Evolutionary conservation across 306 rosid genomes (phyloP).

Genomic region (Prunus kanzakura): DNA sequence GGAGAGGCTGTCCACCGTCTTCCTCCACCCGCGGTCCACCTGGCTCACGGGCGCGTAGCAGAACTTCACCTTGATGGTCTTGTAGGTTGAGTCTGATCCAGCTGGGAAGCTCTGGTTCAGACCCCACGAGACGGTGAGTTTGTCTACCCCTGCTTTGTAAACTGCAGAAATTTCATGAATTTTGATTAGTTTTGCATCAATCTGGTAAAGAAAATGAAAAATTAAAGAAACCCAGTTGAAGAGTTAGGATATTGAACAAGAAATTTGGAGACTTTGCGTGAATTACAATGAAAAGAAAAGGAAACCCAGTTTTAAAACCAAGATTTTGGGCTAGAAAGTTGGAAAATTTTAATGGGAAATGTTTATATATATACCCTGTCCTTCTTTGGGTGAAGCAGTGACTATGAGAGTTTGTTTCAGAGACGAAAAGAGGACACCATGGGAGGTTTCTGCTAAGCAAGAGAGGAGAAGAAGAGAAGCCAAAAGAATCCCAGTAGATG

Average conservation of each 20-base stretch:
- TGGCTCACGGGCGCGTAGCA: conserved; percentile 92
- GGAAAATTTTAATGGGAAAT: background rate
- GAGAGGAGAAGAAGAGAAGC: conserved; percentile 49
- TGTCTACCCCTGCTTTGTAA: conserved; percentile 59
- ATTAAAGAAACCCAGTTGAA: background rate
- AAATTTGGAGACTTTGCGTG: background rate
- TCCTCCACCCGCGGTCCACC: conserved; percentile 79
- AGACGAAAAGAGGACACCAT: conserved; percentile 55
- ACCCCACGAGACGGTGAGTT: conserved; percentile 61
- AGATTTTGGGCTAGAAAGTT: background rate
- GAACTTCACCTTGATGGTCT: conserved; percentile 56
- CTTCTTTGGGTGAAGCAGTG: conserved; percentile 61
- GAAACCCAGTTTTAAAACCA: background rate
- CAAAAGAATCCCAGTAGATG: conserved; percentile 39
- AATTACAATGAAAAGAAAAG: background rate
- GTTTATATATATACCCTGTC: conserved; percentile 45
- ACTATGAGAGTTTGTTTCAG: conserved; percentile 50
- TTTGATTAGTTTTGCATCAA: background rate
- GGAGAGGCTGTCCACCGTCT: conserved; percentile 55
- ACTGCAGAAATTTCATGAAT: conserved; percentile 41
- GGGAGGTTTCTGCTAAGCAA: conserved; percentile 47
- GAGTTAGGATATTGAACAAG: background rate
- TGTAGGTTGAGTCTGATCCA: conserved; percentile 60
- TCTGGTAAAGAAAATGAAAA: background rate
- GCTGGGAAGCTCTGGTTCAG: conserved; percentile 44